Percentiles rank a stretch among this genome's conserved stretches.
These are phyloP conservation scores for Hymenoscyphus linearis DNA, from an alignment of 2,329 filamentous ascomycete genomes.

Conservation along the genomic window DNA sequence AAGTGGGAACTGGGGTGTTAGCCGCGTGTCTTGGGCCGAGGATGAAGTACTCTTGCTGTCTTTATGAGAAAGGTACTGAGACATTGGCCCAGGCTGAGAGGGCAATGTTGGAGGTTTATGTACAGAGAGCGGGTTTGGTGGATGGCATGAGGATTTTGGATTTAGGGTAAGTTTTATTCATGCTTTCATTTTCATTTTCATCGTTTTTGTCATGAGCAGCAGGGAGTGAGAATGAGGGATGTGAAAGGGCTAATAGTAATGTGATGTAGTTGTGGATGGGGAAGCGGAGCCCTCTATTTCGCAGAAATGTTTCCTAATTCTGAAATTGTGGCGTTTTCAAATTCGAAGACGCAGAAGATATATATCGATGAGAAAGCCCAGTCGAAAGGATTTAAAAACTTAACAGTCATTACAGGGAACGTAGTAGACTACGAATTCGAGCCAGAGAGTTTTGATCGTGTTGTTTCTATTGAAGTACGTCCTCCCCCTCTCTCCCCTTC, in stretches of 20 bases:
- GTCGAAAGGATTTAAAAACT: slow-evolving; percentile 51
- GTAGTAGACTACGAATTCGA: slow-evolving; percentile 62
- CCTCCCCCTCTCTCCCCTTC: not conserved
- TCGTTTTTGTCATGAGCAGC: not conserved
- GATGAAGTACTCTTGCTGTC: slow-evolving; percentile 68
- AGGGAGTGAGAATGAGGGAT: not conserved
- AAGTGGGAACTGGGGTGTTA: slow-evolving; percentile 62
- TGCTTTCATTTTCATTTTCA: too few relatives aligned
- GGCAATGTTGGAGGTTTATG: slow-evolving; percentile 59
- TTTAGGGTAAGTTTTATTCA: slow-evolving; percentile 21
- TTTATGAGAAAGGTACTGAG: slow-evolving; percentile 58
- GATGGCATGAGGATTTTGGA: slow-evolving; percentile 33
- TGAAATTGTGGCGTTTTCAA: slow-evolving; percentile 62
- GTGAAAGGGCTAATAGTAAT: slow-evolving; percentile 1
- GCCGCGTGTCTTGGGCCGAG: slow-evolving; percentile 56
- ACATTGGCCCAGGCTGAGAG: slow-evolving; percentile 62
- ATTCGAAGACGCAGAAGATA: slow-evolving; percentile 62
- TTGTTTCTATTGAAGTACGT: slow-evolving; percentile 56
- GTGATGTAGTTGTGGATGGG: slow-evolving; percentile 59
- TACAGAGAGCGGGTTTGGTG: slow-evolving; percentile 46
- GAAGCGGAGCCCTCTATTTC: slow-evolving; percentile 59
- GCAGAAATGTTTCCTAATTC: slow-evolving; percentile 59
- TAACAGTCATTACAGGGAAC: slow-evolving; percentile 61
- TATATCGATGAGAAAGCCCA: slow-evolving; percentile 58
- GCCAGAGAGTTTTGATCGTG: slow-evolving; percentile 52